Percentiles rank a stretch among this genome's conserved stretches.
Evolutionary conservation across 1,284 basidiomycete species (phyloP).

Genomic region (Cutaneotrichosporon sp.): DNA sequence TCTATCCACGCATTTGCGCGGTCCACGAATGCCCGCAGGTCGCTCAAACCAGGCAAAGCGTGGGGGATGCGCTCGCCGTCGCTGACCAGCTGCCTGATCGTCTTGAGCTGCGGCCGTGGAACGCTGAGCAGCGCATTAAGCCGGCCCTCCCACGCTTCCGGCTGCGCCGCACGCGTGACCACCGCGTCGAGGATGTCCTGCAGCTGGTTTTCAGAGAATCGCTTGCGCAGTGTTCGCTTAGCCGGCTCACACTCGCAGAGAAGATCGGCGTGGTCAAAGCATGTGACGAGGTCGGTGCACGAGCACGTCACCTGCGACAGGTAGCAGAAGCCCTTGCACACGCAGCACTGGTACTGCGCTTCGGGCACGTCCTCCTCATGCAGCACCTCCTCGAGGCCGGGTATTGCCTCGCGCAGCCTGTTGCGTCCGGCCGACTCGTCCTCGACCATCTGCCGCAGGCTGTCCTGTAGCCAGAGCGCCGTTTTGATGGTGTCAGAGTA

Average conservation of each 20-base stretch:
- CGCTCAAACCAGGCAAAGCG: conserved; percentile 63
- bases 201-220: conserved; percentile 76
- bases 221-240: conserved; percentile 65
- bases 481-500: conserved; percentile 91
- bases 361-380: conserved; percentile 78
- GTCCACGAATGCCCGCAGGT: conserved; percentile 70
- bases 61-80: conserved; percentile 83
- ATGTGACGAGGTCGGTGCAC: conserved; percentile 71
- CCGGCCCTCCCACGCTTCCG: conserved; percentile 68
- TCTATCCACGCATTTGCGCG: conserved; percentile 76
- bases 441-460: conserved; percentile 80
- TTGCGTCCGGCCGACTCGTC: conserved; percentile 70
- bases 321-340: conserved; percentile 94
- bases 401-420: conserved; percentile 50
- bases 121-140: conserved; percentile 66
- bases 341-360: conserved; percentile 88
- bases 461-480: conserved; percentile 80
- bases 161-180: conserved; percentile 65
- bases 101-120: conserved; percentile 65
- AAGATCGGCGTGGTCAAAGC: conserved; percentile 74
- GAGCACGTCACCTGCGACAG: conserved; percentile 82
- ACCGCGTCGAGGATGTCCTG: conserved; percentile 62
- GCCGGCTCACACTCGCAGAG: conserved; percentile 65
- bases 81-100: conserved; percentile 67
- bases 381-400: conserved; percentile 61